Evolutionary conservation across 768 basidiomycete species (phyloP).

Genomic region (Trametes maxima): DNA sequence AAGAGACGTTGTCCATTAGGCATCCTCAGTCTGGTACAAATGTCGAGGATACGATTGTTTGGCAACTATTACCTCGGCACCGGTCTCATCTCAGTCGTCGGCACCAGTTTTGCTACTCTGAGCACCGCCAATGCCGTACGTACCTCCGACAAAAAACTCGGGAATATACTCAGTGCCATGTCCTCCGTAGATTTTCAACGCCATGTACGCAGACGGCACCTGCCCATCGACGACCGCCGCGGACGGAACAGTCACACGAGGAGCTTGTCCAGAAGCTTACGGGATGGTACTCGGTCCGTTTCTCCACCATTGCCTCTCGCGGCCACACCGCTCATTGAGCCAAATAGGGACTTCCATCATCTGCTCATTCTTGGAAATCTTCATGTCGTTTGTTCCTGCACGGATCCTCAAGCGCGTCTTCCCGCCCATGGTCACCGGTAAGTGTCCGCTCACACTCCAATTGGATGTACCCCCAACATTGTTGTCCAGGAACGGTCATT

Average conservation of each 20-base stretch:
- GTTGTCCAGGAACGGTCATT: constrained; percentile 64
- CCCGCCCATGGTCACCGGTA: constrained; percentile 79
- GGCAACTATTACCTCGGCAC: constrained; percentile 72
- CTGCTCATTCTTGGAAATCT: constrained; percentile 81
- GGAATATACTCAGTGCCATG: background rate
- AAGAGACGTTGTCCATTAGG: constrained; percentile 42
- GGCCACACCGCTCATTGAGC: constrained; percentile 1
- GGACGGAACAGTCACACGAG: constrained; percentile 61
- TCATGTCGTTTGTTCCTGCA: constrained; percentile 72
- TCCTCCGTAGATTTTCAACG: constrained; percentile 61
- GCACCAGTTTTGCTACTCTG: constrained; percentile 78
- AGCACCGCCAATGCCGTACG: constrained; percentile 70
- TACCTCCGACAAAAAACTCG: background rate
- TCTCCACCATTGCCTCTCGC: background rate
- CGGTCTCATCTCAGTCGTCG: constrained; percentile 81
- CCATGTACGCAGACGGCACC: constrained; percentile 79
- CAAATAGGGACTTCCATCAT: constrained; percentile 68
- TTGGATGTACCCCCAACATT: background rate
- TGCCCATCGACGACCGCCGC: constrained; percentile 60
- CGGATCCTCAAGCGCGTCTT: constrained; percentile 66
- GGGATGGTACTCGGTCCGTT: constrained; percentile 69
- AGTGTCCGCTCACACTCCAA: background rate
- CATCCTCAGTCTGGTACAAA: constrained; percentile 76
- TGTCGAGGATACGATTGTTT: constrained; percentile 67
- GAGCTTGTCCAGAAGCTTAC: constrained; percentile 77